A percentile compares a stretch with the other conserved stretches of the same genome.
Evolutionary conservation across 768 basidiomycete genomes (phyloP).

Genomic region (Auriscalpium vulgare): DNA sequence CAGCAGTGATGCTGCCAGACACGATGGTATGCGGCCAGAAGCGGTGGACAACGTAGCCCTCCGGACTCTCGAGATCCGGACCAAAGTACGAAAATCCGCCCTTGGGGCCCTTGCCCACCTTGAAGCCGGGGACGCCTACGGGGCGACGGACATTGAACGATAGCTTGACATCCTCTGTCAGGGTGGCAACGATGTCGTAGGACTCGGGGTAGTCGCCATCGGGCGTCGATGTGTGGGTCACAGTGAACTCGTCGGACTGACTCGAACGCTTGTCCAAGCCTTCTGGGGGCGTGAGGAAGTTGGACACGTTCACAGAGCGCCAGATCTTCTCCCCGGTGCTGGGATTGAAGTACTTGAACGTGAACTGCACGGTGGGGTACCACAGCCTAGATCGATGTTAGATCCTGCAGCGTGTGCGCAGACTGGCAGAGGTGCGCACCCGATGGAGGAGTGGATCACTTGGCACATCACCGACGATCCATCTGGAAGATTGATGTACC

Average conservation of each 20-base stretch:
- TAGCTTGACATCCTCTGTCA: constrained; percentile 73
- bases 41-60: constrained; percentile 83
- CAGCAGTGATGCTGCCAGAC: constrained; percentile 59
- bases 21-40: constrained; percentile 75
- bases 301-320: constrained; percentile 81
- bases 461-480: constrained; percentile 75
- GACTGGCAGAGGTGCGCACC: constrained; percentile 43
- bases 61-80: constrained; percentile 52
- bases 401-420: constrained; percentile 4
- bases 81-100: constrained; percentile 92
- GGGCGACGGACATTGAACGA: constrained; percentile 68
- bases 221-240: constrained; percentile 54
- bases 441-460: constrained; percentile 81
- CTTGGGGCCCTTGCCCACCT: constrained; percentile 79
- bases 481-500: constrained; percentile 77
- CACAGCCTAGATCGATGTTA: constrained; percentile 52
- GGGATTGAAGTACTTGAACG: constrained; percentile 81
- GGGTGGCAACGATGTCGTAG: constrained; percentile 74
- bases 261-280: constrained; percentile 78
- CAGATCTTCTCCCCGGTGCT: constrained; percentile 65
- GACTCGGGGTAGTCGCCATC: constrained; percentile 60
- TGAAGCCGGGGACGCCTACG: constrained; percentile 73
- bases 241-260: constrained; percentile 79
- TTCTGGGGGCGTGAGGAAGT: constrained; percentile 70
- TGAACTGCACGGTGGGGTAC: constrained; percentile 93